Conservation (phyloP, 2,329 filamentous ascomycete species). For the Pseudogymnoascus sp. region DNA sequence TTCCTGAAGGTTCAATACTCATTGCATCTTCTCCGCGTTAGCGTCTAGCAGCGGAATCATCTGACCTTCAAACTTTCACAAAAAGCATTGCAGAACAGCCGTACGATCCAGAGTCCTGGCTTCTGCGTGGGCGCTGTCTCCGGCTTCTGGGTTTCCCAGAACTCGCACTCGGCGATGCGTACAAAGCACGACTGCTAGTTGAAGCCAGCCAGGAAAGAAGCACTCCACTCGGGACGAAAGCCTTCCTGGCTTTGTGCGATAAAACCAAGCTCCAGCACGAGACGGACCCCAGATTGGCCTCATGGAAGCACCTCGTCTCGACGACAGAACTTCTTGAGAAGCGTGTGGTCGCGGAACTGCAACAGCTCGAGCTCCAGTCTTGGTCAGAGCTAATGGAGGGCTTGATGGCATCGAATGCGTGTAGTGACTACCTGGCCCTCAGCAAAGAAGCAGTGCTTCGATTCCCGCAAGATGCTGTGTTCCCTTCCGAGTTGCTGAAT, state of each 20-base stretch:
- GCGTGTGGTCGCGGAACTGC: constrained; percentile 18
- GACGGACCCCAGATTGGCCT: constrained; percentile 19
- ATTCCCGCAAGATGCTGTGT: constrained; percentile 22
- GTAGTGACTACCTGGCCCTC: constrained; percentile 20
- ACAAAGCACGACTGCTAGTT: constrained; percentile 26
- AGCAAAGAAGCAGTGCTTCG: constrained; percentile 20
- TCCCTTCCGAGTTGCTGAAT: constrained; percentile 21
- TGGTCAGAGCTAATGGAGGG: constrained; percentile 25
- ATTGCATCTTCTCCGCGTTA: constrained; percentile 15
- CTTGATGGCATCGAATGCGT: constrained; percentile 23
- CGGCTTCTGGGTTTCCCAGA: constrained; percentile 26
- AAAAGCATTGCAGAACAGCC: constrained; percentile 16
- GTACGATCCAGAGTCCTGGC: constrained; percentile 25
- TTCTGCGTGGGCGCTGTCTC: constrained; percentile 21
- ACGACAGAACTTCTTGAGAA: constrained; percentile 19
- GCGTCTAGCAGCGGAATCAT: constrained; percentile 18
- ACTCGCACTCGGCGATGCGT: constrained; percentile 26
- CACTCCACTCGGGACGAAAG: constrained; percentile 21
- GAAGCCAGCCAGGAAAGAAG: constrained; percentile 20
- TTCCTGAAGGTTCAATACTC: background rate
- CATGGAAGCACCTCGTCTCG: constrained; percentile 17
- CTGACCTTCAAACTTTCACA: constrained; percentile 18
- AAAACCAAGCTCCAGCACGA: constrained; percentile 21
- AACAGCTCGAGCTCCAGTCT: constrained; percentile 22
- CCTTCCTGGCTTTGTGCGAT: constrained; percentile 22